Evolutionary conservation across 2,329 filamentous ascomycete species (phyloP), one percentile per base, ranked within the genome.

Genomic region (Alternaria sp.): DNA sequence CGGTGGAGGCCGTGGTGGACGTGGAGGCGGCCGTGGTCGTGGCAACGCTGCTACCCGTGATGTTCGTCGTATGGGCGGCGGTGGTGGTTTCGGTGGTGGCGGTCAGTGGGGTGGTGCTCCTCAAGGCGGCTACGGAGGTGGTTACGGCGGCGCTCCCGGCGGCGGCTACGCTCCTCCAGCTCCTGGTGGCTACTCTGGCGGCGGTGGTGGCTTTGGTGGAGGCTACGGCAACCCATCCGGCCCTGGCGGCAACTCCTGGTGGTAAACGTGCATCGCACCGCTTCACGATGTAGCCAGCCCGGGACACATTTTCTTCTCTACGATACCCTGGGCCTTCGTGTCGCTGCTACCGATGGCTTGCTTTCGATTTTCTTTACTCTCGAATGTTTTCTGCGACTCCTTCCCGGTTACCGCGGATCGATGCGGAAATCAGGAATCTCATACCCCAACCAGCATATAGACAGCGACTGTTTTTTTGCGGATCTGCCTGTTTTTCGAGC

Each of bases 21-120:
- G 90, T 61, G 81, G 83, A 67, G 86, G 91, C 64, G 90, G 93
- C 62, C 89, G 92, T 76, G 90, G 91, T 63, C 88, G 91, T 77
- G 90, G 91, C 75, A 84, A 79, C 66, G 76, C 80, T 77, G 86
- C 90, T 73, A 97, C 90, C 81, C 93, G 94, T 78, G 95, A 98
- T 80, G 93, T 95, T 85, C 93, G 95, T 83, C 79, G 80, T 62
- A 82, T 79, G 70, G 81, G 79, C 46, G 81, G 79, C 44, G 40
- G 81, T 50, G 81, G 81, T 64, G 89, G 87, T 59, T 84, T 85
- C 58, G 84, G 84, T 62, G 74, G 78, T 43, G 75, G 79, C 59
- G 81, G 82, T 59, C 81, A 82, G 54, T 63, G 60, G 60, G 60
- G 60, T 28, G 60, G 60, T 40, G 57, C 60, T 51, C 60, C 58